Evolutionary conservation across 2,329 filamentous ascomycete genomes (phyloP), one percentile per base, ranked within the genome.

Genomic region (Penicillium sp.): DNA sequence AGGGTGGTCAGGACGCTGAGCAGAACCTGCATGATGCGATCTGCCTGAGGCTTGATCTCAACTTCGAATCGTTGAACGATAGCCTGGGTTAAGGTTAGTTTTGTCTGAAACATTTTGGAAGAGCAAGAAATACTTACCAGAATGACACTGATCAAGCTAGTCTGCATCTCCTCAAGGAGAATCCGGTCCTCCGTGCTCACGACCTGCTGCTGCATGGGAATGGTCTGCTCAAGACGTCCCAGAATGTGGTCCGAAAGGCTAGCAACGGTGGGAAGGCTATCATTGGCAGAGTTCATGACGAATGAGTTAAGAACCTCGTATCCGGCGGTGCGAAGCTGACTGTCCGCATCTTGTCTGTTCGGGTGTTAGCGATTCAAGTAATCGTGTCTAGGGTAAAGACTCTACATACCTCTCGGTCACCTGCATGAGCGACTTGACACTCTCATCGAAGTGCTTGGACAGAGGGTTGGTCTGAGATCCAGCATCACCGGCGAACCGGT

Each of bases 221-320:
- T 83, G 0, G 95, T 97, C 76, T 92, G 90, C 79, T 96, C 91
- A 31, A 99, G 83, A 60, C 95, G 90, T 80, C 96, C 90, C 62
- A 99, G 86, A 66, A 97, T 90, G 57, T 98, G 90, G 60, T 92
- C 89, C 4, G 91, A 95, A 17, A 99, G 84, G 41, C 87, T 87
- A 28, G 89, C 93, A 70, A 99, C 87, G 61, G 93, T 84, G 49
- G 84, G 82, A 68, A 97, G 83, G 75, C 90, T 96, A 71, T 97
- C 92, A 60, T 89, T 89, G 25, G 93, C 95, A 56, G 94, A 87
- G 74, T 96, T 96, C 72, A 90, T 90, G 55, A 98, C 91, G 70
- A 98, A 99, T 0, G 92, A 88, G 78, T 96, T 96, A 60, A 99
- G 87, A 22, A 99, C 95, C 77, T 99, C 95, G 75, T 99, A 99